A percentile compares a stretch with the other conserved stretches of the same genome.
Conservation (phyloP, 192 early-diverging fungal genomes). For the Rhizophagus clarus region DNA sequence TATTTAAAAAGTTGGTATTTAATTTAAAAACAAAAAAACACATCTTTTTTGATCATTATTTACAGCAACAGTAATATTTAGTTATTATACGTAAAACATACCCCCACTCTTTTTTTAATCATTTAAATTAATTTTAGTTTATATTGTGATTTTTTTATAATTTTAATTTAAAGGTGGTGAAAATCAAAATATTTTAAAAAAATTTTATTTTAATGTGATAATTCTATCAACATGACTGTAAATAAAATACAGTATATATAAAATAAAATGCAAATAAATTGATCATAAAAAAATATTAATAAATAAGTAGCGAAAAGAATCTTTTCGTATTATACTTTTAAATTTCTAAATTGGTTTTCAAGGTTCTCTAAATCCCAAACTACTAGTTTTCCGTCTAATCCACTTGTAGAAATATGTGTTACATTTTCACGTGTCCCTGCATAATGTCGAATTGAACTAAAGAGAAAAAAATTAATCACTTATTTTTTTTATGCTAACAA, state of each 20-base stretch:
- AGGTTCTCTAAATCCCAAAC: slow-evolving; percentile 63
- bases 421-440: slow-evolving; percentile 53
- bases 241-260: too few relatives aligned
- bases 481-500: neutral
- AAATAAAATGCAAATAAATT: neutral
- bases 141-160: neutral
- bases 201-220: too few relatives aligned
- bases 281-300: neutral
- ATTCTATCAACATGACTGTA: too few relatives aligned
- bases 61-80: neutral
- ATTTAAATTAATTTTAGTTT: neutral
- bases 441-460: slow-evolving; percentile 56
- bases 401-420: slow-evolving; percentile 74
- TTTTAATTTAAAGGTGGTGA: neutral
- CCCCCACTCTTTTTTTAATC: neutral
- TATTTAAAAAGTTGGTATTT: neutral
- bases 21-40: too few relatives aligned
- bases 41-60: too few relatives aligned
- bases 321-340: neutral
- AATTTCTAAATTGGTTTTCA: neutral
- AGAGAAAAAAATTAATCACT: neutral
- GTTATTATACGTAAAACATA: neutral
- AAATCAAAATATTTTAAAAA: neutral
- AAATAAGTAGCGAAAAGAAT: neutral
- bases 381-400: slow-evolving; percentile 83